These are phyloP conservation scores for Stephania yunnanensis DNA, from an alignment of 164 flowering plant species.

Conservation along the genomic window DNA sequence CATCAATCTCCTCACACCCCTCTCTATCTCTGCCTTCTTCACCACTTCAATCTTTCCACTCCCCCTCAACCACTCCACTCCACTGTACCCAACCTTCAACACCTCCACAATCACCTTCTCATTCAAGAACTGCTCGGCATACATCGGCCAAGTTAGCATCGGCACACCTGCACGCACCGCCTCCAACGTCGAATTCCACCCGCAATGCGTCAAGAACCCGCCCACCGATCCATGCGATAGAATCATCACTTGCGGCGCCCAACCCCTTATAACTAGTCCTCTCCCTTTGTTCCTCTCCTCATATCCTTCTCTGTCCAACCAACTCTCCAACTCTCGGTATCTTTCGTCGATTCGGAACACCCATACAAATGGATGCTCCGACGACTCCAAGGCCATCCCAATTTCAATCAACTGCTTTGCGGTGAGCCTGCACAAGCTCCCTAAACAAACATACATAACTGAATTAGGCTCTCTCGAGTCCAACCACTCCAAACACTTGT, in stretches of 20 bases:
- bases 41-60: slow-evolving; percentile 22
- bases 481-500: slow-evolving; percentile 35
- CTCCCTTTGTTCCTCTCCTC: slow-evolving; percentile 29
- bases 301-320: slow-evolving; percentile 24
- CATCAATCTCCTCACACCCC: slow-evolving; percentile 34
- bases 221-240: slow-evolving; percentile 36
- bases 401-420: slow-evolving; percentile 29
- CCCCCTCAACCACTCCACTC: slow-evolving; percentile 39
- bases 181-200: no score
- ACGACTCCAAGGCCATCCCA: slow-evolving; percentile 32
- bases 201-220: slow-evolving; percentile 46
- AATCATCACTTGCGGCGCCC: slow-evolving; percentile 46
- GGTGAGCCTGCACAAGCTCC: slow-evolving; percentile 23
- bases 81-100: slow-evolving; percentile 20
- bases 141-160: background rate
- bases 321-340: slow-evolving; percentile 19
- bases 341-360: slow-evolving; percentile 17
- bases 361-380: slow-evolving; percentile 34
- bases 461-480: slow-evolving; percentile 21
- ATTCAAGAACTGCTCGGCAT: background rate
- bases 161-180: background rate
- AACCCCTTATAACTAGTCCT: slow-evolving; percentile 36
- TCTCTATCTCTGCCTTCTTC: slow-evolving; percentile 26
- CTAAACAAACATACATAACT: slow-evolving; percentile 35
- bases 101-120: background rate